A percentile compares a stretch with the other conserved stretches of the same genome.
phyloP scores from a whole-genome alignment of 345 rosid species.

The Populus tremula region DNA sequence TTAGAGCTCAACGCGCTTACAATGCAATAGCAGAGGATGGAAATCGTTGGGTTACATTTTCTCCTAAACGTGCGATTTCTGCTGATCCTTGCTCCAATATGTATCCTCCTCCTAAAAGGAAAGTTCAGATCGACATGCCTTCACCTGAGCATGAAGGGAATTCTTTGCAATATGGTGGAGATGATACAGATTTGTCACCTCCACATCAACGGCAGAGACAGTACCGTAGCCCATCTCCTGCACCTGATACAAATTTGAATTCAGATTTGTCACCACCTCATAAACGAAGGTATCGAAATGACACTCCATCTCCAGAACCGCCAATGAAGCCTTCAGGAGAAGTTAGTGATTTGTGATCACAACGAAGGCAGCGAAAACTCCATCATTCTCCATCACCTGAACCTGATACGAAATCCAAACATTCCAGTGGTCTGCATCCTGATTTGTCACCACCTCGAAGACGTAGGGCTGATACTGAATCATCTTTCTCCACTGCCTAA shows the following conservation, averaged over 20 bases:
- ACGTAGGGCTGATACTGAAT: conserved; percentile 33
- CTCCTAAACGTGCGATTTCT: conserved; percentile 24
- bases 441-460: conserved; percentile 44
- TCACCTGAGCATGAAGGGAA: conserved; percentile 19
- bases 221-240: conserved; percentile 5
- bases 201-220: conserved; percentile 7
- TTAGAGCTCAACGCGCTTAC: conserved; percentile 53
- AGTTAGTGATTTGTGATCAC: conserved; percentile 54
- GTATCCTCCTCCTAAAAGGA: conserved; percentile 52
- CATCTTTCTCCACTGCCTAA: conserved; percentile 34
- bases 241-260: not conserved
- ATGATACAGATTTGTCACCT: conserved; percentile 19
- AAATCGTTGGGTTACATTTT: conserved; percentile 81
- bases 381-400: conserved; percentile 45
- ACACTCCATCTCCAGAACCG: conserved; percentile 60
- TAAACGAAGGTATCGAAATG: conserved; percentile 45
- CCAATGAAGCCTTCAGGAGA: conserved; percentile 19
- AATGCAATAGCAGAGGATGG: conserved; percentile 88
- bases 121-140: conserved; percentile 18
- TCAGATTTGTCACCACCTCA: conserved; percentile 24
- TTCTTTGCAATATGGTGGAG: not conserved
- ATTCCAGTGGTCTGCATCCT: not conserved
- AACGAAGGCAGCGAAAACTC: conserved; percentile 30
- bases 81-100: conserved; percentile 38
- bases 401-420: not conserved